Evolutionary conservation across 202 grass and related monocot species (phyloP), one percentile per base, ranked within the genome.

Genomic region (Carex arenaria): DNA sequence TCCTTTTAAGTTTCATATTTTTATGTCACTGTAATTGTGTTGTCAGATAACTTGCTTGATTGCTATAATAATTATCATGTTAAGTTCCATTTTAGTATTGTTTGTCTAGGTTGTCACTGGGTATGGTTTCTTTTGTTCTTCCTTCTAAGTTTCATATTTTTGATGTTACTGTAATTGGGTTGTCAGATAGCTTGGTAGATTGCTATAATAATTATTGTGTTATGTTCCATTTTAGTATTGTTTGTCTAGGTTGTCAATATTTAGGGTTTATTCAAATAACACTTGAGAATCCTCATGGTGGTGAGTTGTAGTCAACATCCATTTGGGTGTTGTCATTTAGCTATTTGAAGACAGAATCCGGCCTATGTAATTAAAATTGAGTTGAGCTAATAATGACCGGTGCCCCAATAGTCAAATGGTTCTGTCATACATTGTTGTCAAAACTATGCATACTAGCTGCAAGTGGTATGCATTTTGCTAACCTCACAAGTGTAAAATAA

Each of bases 31-130:
- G 64, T 91, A 79, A 83, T 17, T 53, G 65, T 36, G 15, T 54
- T 19, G 26, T 73, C 42, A 73, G n/a, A 52, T 51, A 19, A 43
- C 43, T 73, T 26, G 19, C 20, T 14, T 52, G 10, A 42, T 72
- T 51, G 65, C 32, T 17, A 3, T 67, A n/a, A 5, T 38, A 45
- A 10, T 45, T 45, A 38, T 40, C 65, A 38, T 67, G 13, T 40
- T 67, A 6, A 67, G 17, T 40, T 67, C 1, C 8, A 28, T 51
- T 69, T 43, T 26, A 72, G 23, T 75, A 31, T 32, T 75, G 22
- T 31, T 75, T 53, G 72, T 75, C 14, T 34, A 36, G 34, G 34
- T 36, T 36, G 34, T 55, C 96, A 99, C 80, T 90, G 96, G 91
- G 93, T 99, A 92, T 83, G 83, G 68, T 90, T 74, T 61, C 23